Base-by-base conservation (phyloP, 352 stramenopile genomes). In the Thalassiosira exigua region DNA sequence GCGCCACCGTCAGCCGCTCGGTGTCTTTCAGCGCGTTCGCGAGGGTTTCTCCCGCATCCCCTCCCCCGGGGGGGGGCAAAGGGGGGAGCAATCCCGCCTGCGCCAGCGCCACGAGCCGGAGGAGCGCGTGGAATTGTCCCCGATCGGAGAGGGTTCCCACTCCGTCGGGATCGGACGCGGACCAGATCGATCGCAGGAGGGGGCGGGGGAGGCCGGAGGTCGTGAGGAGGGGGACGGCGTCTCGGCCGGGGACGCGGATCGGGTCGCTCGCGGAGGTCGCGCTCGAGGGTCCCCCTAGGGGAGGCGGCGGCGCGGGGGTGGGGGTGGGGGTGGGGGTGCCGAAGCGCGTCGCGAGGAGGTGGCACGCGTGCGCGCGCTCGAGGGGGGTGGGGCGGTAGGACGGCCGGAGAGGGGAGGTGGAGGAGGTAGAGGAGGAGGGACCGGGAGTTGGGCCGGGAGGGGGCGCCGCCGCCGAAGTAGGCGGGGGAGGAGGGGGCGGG, bases 141-240 rank as follows among this genome's bases (percentile, higher is more conserved):
- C 79, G 64, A 11, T 22, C 19, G 0, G 71, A 74, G n/a, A 91
- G 44, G 3, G 64, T 78, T 53, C 85, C 85, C 22, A 83, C 39
- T 22, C 68, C 69, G 7, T 88, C 26, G 14, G 85, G 85, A 82
- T 91, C 85, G 1, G 57, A 68, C 0, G 81, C 65, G 42, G 42
- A 70, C 85, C 85, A 91, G 11, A 87, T 71, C 17, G 62, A 66
- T 7, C 79, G 67, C 22, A 91, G 60, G 24, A 85, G 62, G 0
- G 12, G 44, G 11, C 85, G 85, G 72, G 89, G 61, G 9, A 89
- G 53, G 9, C 68, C 69, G 26, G 70, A 79, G 14, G 73, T 77
- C 17, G 71, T 87, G 29, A 91, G 69, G 56, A 91, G 87, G 7
- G 81, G 81, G 2, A 88, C 85, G n/a, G 81, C 85, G 33, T 76